Percentiles rank a stretch among this genome's conserved stretches.
These are phyloP conservation scores for Candida golubevii DNA, from an alignment of 805 yeast species.

Conservation along the genomic window DNA sequence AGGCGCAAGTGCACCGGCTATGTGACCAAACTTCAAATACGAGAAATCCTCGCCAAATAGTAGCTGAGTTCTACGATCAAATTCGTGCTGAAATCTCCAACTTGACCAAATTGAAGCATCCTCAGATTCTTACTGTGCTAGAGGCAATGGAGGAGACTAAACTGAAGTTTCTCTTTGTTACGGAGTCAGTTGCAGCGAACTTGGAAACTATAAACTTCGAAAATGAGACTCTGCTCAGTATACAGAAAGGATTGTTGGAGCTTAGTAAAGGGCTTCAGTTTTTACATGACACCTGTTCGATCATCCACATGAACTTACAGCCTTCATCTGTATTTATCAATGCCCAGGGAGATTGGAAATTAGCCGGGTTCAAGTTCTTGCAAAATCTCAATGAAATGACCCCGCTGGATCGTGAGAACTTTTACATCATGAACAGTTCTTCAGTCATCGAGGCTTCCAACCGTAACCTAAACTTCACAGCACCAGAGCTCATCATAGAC, in stretches of 20 bases:
- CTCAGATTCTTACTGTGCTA: conserved; percentile 73
- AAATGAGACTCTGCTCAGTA: conserved; percentile 62
- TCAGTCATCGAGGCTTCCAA: conserved; percentile 77
- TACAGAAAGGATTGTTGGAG: conserved; percentile 80
- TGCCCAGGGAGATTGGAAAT: conserved; percentile 89
- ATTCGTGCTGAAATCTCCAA: conserved; percentile 65
- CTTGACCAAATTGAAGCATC: conserved; percentile 82
- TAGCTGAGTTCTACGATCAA: conserved; percentile 62
- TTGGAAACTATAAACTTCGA: conserved; percentile 35
- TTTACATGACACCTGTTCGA: conserved; percentile 69
- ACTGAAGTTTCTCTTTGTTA: conserved; percentile 71
- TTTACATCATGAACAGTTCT: conserved; percentile 65
- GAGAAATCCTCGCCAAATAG: conserved; percentile 43
- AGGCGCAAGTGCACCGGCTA: conserved; percentile 44
- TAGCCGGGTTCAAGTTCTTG: conserved; percentile 62
- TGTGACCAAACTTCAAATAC: conserved; percentile 29
- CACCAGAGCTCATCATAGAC: conserved; percentile 79
- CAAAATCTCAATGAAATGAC: conserved; percentile 47
- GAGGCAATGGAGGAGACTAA: conserved; percentile 91
- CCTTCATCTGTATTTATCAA: conserved; percentile 77
- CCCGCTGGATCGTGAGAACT: conserved; percentile 49
- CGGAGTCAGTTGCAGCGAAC: conserved; percentile 68
- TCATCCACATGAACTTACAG: conserved; percentile 71
- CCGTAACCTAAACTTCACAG: conserved; percentile 66
- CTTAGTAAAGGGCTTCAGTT: conserved; percentile 75